phyloP scores from a whole-genome alignment of 2,329 filamentous ascomycete genomes.

The Bipolaris sorokiniana region DNA sequence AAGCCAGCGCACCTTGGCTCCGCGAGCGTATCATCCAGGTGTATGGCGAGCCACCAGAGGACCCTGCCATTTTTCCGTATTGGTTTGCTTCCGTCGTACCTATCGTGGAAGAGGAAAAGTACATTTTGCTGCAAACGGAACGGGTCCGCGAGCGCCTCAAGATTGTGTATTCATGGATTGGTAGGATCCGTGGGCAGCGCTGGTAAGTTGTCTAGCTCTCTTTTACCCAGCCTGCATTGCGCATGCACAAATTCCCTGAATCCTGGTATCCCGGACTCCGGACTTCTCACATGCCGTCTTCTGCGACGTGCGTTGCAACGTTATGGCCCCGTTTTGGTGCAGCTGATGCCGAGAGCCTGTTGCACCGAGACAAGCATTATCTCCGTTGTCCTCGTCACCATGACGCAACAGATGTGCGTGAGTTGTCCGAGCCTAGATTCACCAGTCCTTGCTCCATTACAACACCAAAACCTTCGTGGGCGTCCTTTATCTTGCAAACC shows the following conservation, averaged over 20 bases:
- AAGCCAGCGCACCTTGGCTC: slow-evolving; percentile 75
- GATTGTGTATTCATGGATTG: slow-evolving; percentile 80
- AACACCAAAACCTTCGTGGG: not conserved
- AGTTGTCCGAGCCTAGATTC: slow-evolving; percentile 3
- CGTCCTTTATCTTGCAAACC: not conserved
- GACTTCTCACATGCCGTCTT: not conserved
- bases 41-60: slow-evolving; percentile 78
- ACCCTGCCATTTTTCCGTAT: slow-evolving; percentile 81
- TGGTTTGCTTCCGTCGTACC: slow-evolving; percentile 88
- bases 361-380: slow-evolving; percentile 7
- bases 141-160: slow-evolving; percentile 84
- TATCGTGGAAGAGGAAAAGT: slow-evolving; percentile 78
- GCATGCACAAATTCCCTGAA: slow-evolving; percentile 4
- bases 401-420: slow-evolving; percentile 16
- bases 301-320: slow-evolving; percentile 12
- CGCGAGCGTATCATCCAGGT: slow-evolving; percentile 72
- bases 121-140: slow-evolving; percentile 71
- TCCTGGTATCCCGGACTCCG: slow-evolving; percentile 5
- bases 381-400: slow-evolving; percentile 7
- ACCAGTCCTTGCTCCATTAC: not conserved
- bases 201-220: slow-evolving; percentile 63
- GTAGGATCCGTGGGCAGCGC: slow-evolving; percentile 70
- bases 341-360: not conserved
- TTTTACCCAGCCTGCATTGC: not conserved
- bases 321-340: slow-evolving; percentile 17